Conservation (phyloP, 2,329 filamentous ascomycete genomes). For the Dothistroma septosporum region DNA sequence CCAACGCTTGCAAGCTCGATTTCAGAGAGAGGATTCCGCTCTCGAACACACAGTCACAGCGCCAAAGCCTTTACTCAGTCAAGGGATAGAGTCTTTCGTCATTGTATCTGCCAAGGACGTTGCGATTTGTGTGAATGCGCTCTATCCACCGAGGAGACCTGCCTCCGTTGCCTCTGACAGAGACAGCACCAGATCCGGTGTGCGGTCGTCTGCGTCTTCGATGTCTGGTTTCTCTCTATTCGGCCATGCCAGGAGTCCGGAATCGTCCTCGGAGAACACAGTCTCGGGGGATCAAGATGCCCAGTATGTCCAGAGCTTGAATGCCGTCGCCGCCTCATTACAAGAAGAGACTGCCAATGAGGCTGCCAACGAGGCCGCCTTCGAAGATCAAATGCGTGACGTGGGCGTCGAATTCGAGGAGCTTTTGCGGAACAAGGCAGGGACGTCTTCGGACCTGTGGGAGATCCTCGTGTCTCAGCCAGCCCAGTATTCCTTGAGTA, state of each 20-base stretch:
- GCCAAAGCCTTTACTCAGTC: neutral
- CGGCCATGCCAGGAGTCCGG: constrained; percentile 28
- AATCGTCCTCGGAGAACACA: constrained; percentile 1
- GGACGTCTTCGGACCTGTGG: constrained; percentile 12
- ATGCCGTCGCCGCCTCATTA: neutral
- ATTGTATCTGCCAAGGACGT: constrained; percentile 69
- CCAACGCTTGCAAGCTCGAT: constrained; percentile 65
- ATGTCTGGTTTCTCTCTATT: constrained; percentile 50
- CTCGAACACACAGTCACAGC: neutral
- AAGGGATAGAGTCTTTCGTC: constrained; percentile 12
- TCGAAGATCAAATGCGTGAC: constrained; percentile 10
- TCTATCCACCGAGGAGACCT: constrained; percentile 72
- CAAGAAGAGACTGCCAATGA: neutral
- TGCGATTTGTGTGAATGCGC: constrained; percentile 71
- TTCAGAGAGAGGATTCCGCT: constrained; percentile 36
- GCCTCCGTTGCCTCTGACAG: constrained; percentile 50
- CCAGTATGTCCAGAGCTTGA: neutral
- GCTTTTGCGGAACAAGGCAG: constrained; percentile 8
- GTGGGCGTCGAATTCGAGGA: constrained; percentile 21
- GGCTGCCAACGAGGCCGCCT: neutral
- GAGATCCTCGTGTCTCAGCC: constrained; percentile 8
- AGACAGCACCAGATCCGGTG: constrained; percentile 46
- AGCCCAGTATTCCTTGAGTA: neutral
- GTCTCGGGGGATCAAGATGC: neutral
- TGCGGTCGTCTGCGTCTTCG: constrained; percentile 48